These are phyloP conservation scores for Fusarium equiseti DNA, from an alignment of 2,329 filamentous ascomycete species.

Conservation along the genomic window DNA sequence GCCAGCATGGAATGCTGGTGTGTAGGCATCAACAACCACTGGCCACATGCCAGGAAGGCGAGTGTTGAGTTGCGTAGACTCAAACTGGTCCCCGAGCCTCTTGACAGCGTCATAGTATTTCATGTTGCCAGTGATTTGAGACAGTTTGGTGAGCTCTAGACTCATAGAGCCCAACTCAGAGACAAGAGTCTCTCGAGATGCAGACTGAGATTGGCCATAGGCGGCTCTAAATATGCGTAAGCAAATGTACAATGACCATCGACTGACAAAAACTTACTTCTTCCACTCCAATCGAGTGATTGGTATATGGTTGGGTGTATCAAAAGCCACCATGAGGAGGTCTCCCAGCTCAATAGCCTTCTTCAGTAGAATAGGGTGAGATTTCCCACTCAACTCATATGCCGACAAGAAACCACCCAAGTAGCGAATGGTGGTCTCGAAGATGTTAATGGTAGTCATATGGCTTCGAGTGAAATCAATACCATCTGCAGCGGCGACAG, in stretches of 20 bases:
- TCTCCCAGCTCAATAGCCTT: conserved; percentile 73
- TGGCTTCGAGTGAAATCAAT: conserved; percentile 70
- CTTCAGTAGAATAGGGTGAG: conserved; percentile 61
- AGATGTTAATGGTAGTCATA: conserved; percentile 66
- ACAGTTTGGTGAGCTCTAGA: conserved; percentile 73
- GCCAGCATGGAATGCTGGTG: conserved; percentile 43
- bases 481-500: conserved; percentile 65
- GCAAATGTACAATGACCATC: conserved; percentile 1
- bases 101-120: conserved; percentile 72
- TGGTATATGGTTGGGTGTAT: conserved; percentile 75
- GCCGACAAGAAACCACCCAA: conserved; percentile 74
- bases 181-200: conserved; percentile 42
- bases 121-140: conserved; percentile 70
- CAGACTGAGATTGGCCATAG: conserved; percentile 42
- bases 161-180: conserved; percentile 64
- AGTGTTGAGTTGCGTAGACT: conserved; percentile 64
- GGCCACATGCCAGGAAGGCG: conserved; percentile 74
- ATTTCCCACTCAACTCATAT: conserved; percentile 71
- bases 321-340: conserved; percentile 72
- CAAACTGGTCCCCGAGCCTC: conserved; percentile 68
- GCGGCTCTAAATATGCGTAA: conserved; percentile 38
- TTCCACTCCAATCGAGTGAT: conserved; percentile 48
- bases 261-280: conserved; percentile 32
- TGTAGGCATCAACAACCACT: conserved; percentile 60
- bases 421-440: conserved; percentile 77